These are phyloP conservation scores for Periglandula ipomoeae DNA, from an alignment of 2,329 filamentous ascomycete genomes.

Conservation along the genomic window DNA sequence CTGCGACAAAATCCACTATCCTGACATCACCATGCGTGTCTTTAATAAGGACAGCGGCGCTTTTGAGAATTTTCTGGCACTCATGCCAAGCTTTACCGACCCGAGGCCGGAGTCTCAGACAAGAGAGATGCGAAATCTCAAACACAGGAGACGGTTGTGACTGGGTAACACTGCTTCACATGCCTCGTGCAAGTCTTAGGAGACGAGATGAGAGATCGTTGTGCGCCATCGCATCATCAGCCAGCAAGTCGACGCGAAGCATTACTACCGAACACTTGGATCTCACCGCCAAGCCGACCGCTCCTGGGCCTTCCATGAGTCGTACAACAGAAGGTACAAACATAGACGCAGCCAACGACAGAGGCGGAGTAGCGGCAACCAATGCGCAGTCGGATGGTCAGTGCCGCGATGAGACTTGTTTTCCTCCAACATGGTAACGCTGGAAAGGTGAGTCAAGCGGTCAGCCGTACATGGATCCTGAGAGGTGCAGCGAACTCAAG, in stretches of 20 bases:
- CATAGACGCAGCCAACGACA: not conserved
- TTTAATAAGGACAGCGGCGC: not conserved
- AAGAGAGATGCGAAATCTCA: not conserved
- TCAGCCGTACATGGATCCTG: not conserved
- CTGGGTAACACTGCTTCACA: not conserved
- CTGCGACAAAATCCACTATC: not conserved
- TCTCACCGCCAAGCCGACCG: not conserved
- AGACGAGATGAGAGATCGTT: not conserved
- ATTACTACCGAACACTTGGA: not conserved
- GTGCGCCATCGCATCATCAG: not conserved
- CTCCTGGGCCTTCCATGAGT: not conserved
- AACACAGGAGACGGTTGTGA: not conserved
- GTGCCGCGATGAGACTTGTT: not conserved
- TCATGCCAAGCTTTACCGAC: not conserved
- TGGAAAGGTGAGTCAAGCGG: no score
- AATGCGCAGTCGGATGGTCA: not conserved
- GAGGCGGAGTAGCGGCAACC: not conserved
- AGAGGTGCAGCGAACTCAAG: not conserved
- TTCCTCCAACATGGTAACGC: not conserved
- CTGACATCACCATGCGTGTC: not conserved
- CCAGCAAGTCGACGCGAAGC: not conserved
- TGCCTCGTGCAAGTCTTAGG: not conserved
- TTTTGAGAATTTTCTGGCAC: not conserved
- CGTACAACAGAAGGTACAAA: not conserved
- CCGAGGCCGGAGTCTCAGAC: not conserved